Evolutionary conservation across 2,329 filamentous ascomycete species (phyloP).

Genomic region (Mollisiaceae sp.): DNA sequence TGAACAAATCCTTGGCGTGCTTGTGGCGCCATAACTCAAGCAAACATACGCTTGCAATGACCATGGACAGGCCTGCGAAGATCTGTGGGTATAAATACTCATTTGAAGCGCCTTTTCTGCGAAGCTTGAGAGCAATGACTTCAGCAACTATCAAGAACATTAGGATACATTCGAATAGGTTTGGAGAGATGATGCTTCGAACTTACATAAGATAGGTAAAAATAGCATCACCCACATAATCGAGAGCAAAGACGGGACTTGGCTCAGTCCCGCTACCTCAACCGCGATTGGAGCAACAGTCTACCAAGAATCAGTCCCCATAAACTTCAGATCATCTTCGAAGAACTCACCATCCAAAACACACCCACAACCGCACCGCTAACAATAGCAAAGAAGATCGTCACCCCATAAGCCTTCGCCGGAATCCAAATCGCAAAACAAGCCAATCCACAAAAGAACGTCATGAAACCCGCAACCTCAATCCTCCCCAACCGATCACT

Average conservation of each 20-base stretch:
- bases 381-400: conserved; percentile 50
- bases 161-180: background rate
- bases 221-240: conserved; percentile 46
- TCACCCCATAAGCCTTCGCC: conserved; percentile 48
- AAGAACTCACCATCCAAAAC: conserved; percentile 51
- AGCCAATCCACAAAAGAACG: conserved; percentile 45
- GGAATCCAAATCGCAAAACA: conserved; percentile 54
- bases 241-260: conserved; percentile 48
- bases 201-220: conserved; percentile 45
- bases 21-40: conserved; percentile 35
- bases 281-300: conserved; percentile 50
- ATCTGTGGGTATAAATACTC: conserved; percentile 47
- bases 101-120: conserved; percentile 36
- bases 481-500: conserved; percentile 53
- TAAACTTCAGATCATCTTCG: background rate
- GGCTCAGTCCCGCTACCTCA: conserved; percentile 47
- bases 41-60: conserved; percentile 44
- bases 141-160: conserved; percentile 42
- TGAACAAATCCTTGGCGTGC: background rate
- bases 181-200: background rate
- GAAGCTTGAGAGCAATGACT: conserved; percentile 48
- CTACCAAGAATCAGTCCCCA: background rate
- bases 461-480: conserved; percentile 47
- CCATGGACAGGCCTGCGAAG: conserved; percentile 45
- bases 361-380: conserved; percentile 52